A percentile compares a stretch with the other conserved stretches of the same genome.
Evolutionary conservation across 371 early-diverging fungal genomes (phyloP).

Genomic region (Mucor saturninus): DNA sequence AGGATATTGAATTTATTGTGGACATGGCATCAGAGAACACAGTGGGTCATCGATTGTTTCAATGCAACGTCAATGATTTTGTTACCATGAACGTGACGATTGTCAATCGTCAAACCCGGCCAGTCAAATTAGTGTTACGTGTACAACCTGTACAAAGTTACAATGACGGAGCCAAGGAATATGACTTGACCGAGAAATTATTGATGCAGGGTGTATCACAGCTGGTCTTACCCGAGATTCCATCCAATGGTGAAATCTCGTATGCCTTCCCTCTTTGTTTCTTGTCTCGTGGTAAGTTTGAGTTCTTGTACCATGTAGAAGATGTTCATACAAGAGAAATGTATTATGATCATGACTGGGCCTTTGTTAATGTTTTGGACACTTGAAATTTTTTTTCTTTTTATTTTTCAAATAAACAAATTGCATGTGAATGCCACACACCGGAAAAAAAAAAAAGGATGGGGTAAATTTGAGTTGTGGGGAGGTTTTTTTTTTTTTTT

Average conservation of each 20-base stretch:
- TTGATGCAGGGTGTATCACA: conserved; percentile 68
- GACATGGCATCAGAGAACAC: conserved; percentile 34
- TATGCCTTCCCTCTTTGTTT: conserved; percentile 61
- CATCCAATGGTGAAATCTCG: conserved; percentile 12
- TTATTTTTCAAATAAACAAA: not conserved
- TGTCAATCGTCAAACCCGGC: conserved; percentile 55
- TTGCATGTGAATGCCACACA: not conserved
- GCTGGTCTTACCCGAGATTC: conserved; percentile 63
- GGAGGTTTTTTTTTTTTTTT: too few species aligned
- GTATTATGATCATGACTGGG: conserved; percentile 66
- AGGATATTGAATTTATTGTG: conserved; percentile 67
- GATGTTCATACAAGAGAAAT: conserved; percentile 65
- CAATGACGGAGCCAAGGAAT: conserved; percentile 68
- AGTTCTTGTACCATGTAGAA: conserved; percentile 69
- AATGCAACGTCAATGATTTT: conserved; percentile 62
- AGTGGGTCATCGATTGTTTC: conserved; percentile 47
- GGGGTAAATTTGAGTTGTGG: too few species aligned
- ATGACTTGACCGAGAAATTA: conserved; percentile 62
- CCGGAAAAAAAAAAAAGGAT: too few species aligned
- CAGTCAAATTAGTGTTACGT: conserved; percentile 64
- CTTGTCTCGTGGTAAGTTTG: conserved; percentile 66
- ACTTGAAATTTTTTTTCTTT: not conserved
- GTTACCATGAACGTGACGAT: conserved; percentile 62
- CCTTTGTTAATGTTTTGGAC: conserved; percentile 37
- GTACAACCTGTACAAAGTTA: conserved; percentile 72